These are phyloP conservation scores for Claviceps fusiformis DNA, from an alignment of 2,329 filamentous ascomycete genomes.

Conservation along the genomic window DNA sequence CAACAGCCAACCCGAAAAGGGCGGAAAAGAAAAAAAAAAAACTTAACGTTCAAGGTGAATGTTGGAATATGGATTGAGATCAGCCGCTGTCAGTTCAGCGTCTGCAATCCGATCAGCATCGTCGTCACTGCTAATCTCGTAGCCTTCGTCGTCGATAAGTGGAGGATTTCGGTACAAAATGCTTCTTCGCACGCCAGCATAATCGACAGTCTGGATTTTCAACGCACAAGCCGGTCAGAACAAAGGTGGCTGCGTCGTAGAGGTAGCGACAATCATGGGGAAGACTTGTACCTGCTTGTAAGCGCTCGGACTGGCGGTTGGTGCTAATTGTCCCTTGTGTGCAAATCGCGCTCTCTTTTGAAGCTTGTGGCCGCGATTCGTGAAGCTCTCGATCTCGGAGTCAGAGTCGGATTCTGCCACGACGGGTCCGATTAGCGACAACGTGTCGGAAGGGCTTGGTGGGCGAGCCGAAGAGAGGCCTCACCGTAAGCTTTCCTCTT, in stretches of 20 bases:
- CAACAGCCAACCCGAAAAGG: background rate
- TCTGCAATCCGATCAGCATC: constrained; percentile 51
- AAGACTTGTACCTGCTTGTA: constrained; percentile 51
- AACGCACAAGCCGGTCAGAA: constrained; percentile 11
- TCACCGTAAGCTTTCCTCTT: constrained; percentile 50
- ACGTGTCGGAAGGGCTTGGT: background rate
- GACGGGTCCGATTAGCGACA: constrained; percentile 10
- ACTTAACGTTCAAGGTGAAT: constrained; percentile 59
- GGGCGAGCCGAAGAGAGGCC: constrained; percentile 3
- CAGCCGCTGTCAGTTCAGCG: constrained; percentile 47
- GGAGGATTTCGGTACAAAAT: constrained; percentile 64
- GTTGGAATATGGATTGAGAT: constrained; percentile 61
- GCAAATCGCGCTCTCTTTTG: constrained; percentile 63
- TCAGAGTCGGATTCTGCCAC: constrained; percentile 63
- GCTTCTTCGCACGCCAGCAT: constrained; percentile 57
- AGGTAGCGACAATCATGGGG: constrained; percentile 4
- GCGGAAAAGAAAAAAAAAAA: background rate
- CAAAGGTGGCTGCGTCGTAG: background rate
- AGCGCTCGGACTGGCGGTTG: constrained; percentile 49
- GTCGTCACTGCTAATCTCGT: constrained; percentile 60
- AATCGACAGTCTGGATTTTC: constrained; percentile 47
- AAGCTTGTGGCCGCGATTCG: constrained; percentile 67
- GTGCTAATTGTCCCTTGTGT: constrained; percentile 54
- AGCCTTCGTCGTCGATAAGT: constrained; percentile 64
- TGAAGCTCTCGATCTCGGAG: constrained; percentile 52